Conservation (phyloP, 2,329 filamentous ascomycete species). For the Mariannaea sp. region DNA sequence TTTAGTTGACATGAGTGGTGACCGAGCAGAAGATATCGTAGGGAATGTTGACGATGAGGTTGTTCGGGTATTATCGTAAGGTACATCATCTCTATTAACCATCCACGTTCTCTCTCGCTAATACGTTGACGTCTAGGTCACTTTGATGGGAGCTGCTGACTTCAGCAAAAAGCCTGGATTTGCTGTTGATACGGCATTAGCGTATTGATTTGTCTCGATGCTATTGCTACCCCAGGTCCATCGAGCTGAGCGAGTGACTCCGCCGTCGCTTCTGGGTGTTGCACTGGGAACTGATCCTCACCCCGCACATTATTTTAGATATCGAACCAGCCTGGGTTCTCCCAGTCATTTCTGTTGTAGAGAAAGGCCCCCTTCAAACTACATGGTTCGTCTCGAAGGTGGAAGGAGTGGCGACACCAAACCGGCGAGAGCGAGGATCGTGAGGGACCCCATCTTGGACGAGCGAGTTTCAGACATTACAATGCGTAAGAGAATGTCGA, state of each 20-base stretch:
- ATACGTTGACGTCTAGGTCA: conserved; percentile 41
- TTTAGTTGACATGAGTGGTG: conserved; percentile 48
- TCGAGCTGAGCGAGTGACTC: too few relatives aligned
- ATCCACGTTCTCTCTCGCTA: not conserved
- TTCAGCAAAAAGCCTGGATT: conserved; percentile 16
- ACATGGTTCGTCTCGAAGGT: not conserved
- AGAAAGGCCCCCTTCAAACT: conserved; percentile 7
- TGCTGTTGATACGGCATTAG: conserved; percentile 47
- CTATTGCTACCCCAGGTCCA: too few relatives aligned
- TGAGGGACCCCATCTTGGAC: not conserved
- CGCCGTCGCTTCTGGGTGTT: too few relatives aligned
- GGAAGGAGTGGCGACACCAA: conserved; percentile 17
- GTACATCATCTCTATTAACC: not conserved
- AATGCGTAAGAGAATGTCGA: too few relatives aligned
- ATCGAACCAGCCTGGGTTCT: conserved; percentile 28
- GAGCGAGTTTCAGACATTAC: too few relatives aligned
- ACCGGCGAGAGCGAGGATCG: conserved; percentile 18
- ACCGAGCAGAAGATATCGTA: conserved; percentile 63
- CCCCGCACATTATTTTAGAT: conserved; percentile 52
- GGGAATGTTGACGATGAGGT: conserved; percentile 59
- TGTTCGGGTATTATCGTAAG: conserved; percentile 50
- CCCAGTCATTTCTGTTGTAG: conserved; percentile 35
- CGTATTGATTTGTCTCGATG: conserved; percentile 28
- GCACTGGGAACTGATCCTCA: conserved; percentile 32
- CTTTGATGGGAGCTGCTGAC: conserved; percentile 39